Percentiles rank a stretch among this genome's conserved stretches.
Evolutionary conservation across 441 rosid species (phyloP).

Genomic region (Erysimum pusillum): DNA sequence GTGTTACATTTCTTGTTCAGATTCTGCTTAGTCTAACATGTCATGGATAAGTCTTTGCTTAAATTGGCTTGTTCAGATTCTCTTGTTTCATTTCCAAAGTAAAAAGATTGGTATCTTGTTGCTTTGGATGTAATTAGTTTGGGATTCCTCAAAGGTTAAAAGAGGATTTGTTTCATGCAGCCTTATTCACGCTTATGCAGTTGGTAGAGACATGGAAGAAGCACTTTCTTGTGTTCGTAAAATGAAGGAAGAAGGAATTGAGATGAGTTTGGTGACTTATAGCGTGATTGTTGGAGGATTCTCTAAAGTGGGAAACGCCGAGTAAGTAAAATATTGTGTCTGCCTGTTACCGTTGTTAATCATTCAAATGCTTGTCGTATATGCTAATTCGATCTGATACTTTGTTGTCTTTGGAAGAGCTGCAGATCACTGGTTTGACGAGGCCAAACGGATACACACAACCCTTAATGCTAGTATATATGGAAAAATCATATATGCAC

Average conservation of each 20-base stretch:
- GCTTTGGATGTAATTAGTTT: slow-evolving; percentile 25
- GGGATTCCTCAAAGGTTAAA: slow-evolving; percentile 48
- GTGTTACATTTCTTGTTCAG: slow-evolving; percentile 23
- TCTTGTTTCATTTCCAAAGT: background rate
- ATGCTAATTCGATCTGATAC: slow-evolving; percentile 50
- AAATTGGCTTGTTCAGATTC: background rate
- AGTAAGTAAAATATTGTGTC: slow-evolving; percentile 62
- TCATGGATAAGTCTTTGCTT: background rate
- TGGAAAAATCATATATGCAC: slow-evolving; percentile 88
- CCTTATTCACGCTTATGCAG: slow-evolving; percentile 98
- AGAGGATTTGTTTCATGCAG: slow-evolving; percentile 76
- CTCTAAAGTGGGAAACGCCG: slow-evolving; percentile 78
- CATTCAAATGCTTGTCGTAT: slow-evolving; percentile 2
- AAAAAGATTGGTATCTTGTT: background rate
- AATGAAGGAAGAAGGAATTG: slow-evolving; percentile 91
- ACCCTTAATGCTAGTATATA: slow-evolving; percentile 80
- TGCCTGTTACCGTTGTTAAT: background rate
- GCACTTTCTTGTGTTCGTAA: slow-evolving; percentile 91
- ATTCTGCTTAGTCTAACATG: slow-evolving; percentile 2
- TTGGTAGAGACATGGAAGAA: slow-evolving; percentile 99
- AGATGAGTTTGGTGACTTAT: slow-evolving; percentile 90
- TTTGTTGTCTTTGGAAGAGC: slow-evolving; percentile 75
- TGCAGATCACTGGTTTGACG: slow-evolving; percentile 93
- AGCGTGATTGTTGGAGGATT: slow-evolving; percentile 85
- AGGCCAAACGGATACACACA: slow-evolving; percentile 72